A percentile compares a stretch with the other conserved stretches of the same genome.
Conservation (phyloP, 2,329 filamentous ascomycete genomes). For the Cladosporium austrohemisphaericum region DNA sequence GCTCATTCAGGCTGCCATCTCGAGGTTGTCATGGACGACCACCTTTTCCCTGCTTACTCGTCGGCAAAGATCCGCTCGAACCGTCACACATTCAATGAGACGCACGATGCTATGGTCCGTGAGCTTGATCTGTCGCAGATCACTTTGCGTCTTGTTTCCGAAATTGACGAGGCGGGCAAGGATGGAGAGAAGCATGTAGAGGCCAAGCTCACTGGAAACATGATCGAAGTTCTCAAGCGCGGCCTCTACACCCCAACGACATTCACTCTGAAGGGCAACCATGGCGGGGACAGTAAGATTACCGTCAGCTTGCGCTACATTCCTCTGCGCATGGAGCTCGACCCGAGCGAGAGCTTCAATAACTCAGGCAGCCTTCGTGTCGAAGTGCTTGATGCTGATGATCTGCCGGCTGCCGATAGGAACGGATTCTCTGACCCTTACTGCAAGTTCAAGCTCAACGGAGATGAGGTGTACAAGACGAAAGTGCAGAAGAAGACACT, state of each 20-base stretch:
- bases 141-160: slow-evolving; percentile 80
- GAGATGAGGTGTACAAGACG: slow-evolving; percentile 87
- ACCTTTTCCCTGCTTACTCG: slow-evolving; percentile 83
- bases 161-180: slow-evolving; percentile 68
- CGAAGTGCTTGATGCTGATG: slow-evolving; percentile 80
- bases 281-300: slow-evolving; percentile 72
- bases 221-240: slow-evolving; percentile 80
- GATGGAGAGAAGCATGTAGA: slow-evolving; percentile 69
- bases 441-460: slow-evolving; percentile 89
- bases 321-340: slow-evolving; percentile 87
- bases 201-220: slow-evolving; percentile 79
- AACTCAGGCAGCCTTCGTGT: slow-evolving; percentile 95
- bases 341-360: slow-evolving; percentile 95
- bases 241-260: slow-evolving; percentile 80
- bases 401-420: slow-evolving; percentile 88
- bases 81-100: slow-evolving; percentile 77
- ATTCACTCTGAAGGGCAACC: slow-evolving; percentile 72
- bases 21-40: slow-evolving; percentile 90
- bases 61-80: slow-evolving; percentile 71
- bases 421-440: slow-evolving; percentile 98
- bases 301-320: slow-evolving; percentile 93
- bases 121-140: slow-evolving; percentile 96
- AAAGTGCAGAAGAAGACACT: slow-evolving; percentile 96
- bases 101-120: slow-evolving; percentile 89
- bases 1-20: slow-evolving; percentile 71